phyloP scores from a whole-genome alignment of 73 alveolate species.

The Paramecium sexaurelia region DNA sequence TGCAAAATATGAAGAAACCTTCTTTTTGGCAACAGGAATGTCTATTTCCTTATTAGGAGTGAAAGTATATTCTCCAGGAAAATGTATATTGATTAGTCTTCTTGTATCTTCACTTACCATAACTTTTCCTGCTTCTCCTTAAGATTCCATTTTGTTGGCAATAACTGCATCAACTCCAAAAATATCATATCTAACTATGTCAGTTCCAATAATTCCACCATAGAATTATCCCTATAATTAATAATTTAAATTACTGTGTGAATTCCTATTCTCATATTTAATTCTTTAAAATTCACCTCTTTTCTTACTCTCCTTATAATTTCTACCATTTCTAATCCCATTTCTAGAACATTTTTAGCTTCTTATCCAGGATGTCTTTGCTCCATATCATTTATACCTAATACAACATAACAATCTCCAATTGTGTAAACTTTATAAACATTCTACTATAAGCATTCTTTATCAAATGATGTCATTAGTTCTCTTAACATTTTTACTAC shows the following conservation, averaged over 20 bases:
- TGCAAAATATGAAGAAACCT: conserved; percentile 48
- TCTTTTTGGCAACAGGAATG: conserved; percentile 53
- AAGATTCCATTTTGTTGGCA: conserved; percentile 70
- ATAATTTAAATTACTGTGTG: conserved; percentile 34
- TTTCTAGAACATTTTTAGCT: conserved; percentile 60
- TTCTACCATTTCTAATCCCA: conserved; percentile 61
- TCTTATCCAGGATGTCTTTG: conserved; percentile 61
- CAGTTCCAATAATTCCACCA: conserved; percentile 70
- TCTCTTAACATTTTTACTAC: conserved; percentile 77
- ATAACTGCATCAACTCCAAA: conserved; percentile 65
- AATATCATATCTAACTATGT: conserved; percentile 67
- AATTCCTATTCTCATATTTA: conserved; percentile 67
- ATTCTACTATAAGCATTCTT: conserved; percentile 50
- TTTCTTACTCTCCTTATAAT: conserved; percentile 48
- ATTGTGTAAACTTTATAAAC: conserved; percentile 61
- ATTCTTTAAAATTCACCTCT: conserved; percentile 26
- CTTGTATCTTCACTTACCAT: conserved; percentile 67
- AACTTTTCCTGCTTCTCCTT: conserved; percentile 68
- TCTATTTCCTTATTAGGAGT: conserved; percentile 57
- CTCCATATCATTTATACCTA: conserved; percentile 56
- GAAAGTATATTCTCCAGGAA: conserved; percentile 54
- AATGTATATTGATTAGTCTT: conserved; percentile 43
- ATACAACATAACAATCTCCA: conserved; percentile 67
- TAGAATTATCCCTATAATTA: conserved; percentile 40
- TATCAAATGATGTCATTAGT: conserved; percentile 55